phyloP scores from a whole-genome alignment of 345 rosid genomes.

The Psidium friedrichsthalianum region DNA sequence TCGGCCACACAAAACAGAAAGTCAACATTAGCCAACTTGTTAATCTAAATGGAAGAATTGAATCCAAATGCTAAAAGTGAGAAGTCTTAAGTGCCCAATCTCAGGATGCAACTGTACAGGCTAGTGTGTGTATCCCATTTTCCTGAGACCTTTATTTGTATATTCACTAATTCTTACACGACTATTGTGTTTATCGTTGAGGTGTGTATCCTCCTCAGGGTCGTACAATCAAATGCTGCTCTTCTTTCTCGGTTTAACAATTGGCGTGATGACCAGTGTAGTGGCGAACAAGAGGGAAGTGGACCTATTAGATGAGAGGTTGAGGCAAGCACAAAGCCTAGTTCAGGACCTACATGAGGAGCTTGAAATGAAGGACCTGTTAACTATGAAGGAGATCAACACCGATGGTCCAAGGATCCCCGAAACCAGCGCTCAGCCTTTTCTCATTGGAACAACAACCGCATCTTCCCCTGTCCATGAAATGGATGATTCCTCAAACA shows the following conservation, averaged over 20 bases:
- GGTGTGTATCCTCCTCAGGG: slow-evolving; percentile 5
- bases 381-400: slow-evolving; percentile 7
- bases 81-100: background rate
- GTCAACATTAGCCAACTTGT: background rate
- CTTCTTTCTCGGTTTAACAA: slow-evolving; percentile 14
- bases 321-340: slow-evolving; percentile 14
- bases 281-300: slow-evolving; percentile 3
- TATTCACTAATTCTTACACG: background rate
- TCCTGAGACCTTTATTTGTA: background rate
- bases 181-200: background rate
- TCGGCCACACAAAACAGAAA: background rate
- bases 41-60: background rate
- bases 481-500: background rate
- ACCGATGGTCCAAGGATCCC: background rate
- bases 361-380: slow-evolving; percentile 18
- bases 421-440: background rate
- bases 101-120: background rate
- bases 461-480: background rate
- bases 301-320: slow-evolving; percentile 8
- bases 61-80: background rate
- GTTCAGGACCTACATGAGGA: slow-evolving; percentile 23
- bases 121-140: background rate
- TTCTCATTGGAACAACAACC: background rate
- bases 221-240: background rate
- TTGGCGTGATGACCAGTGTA: slow-evolving; percentile 5